Evolutionary conservation across 306 rosid species (phyloP).

Genomic region (Cucumis melo): DNA sequence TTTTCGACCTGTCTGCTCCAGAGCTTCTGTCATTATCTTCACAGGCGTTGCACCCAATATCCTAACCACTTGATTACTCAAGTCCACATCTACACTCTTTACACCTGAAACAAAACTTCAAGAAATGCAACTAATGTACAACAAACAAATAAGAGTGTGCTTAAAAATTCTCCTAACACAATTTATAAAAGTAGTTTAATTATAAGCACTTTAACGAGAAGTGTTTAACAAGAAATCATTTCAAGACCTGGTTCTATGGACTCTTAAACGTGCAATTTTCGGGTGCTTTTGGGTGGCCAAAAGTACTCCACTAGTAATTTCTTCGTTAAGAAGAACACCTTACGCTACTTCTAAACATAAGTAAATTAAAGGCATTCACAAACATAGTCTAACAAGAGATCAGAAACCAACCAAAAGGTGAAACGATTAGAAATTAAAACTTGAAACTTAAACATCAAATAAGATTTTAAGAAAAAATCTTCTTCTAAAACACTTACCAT

Average conservation of each 20-base stretch:
- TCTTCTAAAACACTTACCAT: slow-evolving; percentile 32
- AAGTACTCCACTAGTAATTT: neutral
- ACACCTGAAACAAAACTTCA: slow-evolving; percentile 32
- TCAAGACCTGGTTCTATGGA: neutral
- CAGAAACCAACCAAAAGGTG: neutral
- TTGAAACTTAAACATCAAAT: neutral
- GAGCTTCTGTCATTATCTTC: slow-evolving; percentile 77
- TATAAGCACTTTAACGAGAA: neutral
- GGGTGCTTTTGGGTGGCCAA: neutral
- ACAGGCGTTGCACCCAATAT: slow-evolving; percentile 73
- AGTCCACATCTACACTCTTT: slow-evolving; percentile 68
- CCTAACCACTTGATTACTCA: slow-evolving; percentile 73
- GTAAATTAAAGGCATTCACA: neutral
- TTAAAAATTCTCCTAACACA: neutral
- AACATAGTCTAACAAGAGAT: neutral
- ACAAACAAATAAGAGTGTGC: neutral
- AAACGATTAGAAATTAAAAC: neutral
- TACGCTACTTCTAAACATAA: neutral
- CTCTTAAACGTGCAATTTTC: no score
- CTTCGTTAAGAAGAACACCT: neutral
- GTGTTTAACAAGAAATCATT: neutral
- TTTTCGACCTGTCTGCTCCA: slow-evolving; percentile 72
- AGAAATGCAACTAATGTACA: neutral
- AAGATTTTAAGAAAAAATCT: neutral
- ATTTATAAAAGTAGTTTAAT: neutral